Evolutionary conservation across 1,139 yeast genomes (phyloP).

Genomic region (Geotrichum histeridarum): DNA sequence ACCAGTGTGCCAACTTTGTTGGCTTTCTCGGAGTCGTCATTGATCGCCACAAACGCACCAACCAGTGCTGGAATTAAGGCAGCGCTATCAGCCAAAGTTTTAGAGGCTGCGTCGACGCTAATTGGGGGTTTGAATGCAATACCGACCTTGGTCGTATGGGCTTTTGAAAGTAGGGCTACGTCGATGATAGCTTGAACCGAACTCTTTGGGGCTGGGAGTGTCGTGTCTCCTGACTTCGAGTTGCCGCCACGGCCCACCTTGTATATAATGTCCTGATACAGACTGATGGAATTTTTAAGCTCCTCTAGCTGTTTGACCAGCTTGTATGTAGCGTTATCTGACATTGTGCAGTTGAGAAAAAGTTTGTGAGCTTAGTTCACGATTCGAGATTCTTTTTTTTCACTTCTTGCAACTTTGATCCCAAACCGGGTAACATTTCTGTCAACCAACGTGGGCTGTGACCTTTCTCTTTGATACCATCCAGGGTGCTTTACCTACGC

Average conservation of each 20-base stretch:
- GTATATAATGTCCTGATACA: constrained; percentile 7
- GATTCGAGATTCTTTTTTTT: background rate
- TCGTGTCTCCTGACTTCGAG: background rate
- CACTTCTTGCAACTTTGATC: background rate
- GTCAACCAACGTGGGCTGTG: background rate
- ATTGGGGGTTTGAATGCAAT: constrained; percentile 64
- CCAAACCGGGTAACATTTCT: background rate
- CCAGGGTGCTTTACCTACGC: background rate
- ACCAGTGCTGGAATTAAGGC: constrained; percentile 32
- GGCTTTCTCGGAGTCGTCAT: constrained; percentile 6
- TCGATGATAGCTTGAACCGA: constrained; percentile 48
- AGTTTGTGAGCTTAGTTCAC: background rate
- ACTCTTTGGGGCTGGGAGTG: constrained; percentile 29
- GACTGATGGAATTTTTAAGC: background rate
- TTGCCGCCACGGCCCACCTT: background rate
- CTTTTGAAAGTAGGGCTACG: constrained; percentile 55
- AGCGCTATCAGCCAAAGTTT: constrained; percentile 49
- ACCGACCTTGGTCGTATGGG: constrained; percentile 76
- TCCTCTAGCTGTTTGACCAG: constrained; percentile 8
- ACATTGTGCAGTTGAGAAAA: background rate
- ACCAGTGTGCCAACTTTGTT: constrained; percentile 8
- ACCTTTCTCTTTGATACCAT: too few relatives aligned
- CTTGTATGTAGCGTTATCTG: constrained; percentile 2
- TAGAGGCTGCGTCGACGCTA: constrained; percentile 48
- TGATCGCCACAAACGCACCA: constrained; percentile 16